Conservation (phyloP, 2,329 filamentous ascomycete genomes). For the Botryotinia narcissicola region DNA sequence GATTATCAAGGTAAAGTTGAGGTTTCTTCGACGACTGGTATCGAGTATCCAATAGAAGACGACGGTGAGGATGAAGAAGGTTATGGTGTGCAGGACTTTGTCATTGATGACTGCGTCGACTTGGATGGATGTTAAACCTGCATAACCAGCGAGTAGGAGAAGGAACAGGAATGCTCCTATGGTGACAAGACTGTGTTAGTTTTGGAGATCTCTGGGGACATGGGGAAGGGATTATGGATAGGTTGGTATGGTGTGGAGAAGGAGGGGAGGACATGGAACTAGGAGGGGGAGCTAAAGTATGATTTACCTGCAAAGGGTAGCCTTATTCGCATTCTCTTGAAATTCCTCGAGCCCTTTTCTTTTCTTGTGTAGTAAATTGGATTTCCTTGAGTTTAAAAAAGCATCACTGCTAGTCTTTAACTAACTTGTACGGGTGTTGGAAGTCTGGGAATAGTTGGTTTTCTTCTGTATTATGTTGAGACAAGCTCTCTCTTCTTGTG, state of each 20-base stretch:
- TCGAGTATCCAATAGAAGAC: slow-evolving; percentile 97
- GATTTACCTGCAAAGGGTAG: slow-evolving; percentile 79
- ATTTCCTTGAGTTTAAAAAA: background rate
- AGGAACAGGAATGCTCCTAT: slow-evolving; percentile 68
- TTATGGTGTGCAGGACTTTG: slow-evolving; percentile 82
- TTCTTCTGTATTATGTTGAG: slow-evolving; percentile 1
- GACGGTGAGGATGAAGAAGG: slow-evolving; percentile 85
- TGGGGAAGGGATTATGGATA: background rate
- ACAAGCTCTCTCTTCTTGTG: slow-evolving; percentile 11
- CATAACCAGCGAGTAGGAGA: slow-evolving; percentile 72
- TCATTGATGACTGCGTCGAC: slow-evolving; percentile 67
- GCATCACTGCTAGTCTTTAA: slow-evolving; percentile 15
- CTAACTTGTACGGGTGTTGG: background rate
- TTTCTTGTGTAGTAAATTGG: background rate
- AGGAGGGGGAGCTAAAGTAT: slow-evolving; percentile 3
- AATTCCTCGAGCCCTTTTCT: background rate
- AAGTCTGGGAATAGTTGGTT: background rate
- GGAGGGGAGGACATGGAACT: slow-evolving; percentile 14
- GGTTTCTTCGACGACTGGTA: slow-evolving; percentile 77
- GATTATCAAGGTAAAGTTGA: slow-evolving; percentile 78
- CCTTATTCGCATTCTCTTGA: slow-evolving; percentile 71
- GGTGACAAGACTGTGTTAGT: slow-evolving; percentile 20
- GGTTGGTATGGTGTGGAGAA: slow-evolving; percentile 12
- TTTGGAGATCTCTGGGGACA: slow-evolving; percentile 1
- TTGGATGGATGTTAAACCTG: slow-evolving; percentile 68